Percentiles rank a stretch among this genome's conserved stretches.
These are phyloP conservation scores for Colletotrichum sp. DNA, from an alignment of 2,329 filamentous ascomycete genomes.

Conservation along the genomic window DNA sequence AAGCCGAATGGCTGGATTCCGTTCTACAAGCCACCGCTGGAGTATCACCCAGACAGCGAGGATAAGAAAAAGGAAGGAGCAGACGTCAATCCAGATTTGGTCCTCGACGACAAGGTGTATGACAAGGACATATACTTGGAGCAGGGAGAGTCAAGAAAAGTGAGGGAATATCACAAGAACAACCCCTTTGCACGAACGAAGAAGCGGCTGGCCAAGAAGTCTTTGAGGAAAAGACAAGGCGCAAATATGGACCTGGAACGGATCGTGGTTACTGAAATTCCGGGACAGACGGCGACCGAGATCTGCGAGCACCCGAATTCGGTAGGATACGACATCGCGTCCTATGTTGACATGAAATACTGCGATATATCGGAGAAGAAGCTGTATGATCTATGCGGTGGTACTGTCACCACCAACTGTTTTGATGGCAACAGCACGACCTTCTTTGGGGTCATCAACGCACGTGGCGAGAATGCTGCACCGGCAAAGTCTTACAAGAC, in stretches of 20 bases:
- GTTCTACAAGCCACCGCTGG: conserved; percentile 28
- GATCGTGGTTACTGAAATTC: background rate
- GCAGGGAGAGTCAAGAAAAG: background rate
- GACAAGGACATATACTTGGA: conserved; percentile 15
- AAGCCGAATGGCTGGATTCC: conserved; percentile 25
- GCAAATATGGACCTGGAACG: conserved; percentile 1
- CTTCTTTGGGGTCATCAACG: background rate
- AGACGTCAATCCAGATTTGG: conserved; percentile 18
- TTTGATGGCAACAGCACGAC: background rate
- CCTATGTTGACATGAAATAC: background rate
- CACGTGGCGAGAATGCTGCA: background rate
- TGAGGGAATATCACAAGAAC: background rate
- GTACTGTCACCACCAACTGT: background rate
- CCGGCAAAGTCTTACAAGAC: background rate
- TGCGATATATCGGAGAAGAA: background rate
- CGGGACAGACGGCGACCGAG: background rate
- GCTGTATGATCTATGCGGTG: background rate
- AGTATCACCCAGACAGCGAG: conserved; percentile 25
- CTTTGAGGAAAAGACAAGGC: background rate
- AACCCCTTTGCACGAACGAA: background rate
- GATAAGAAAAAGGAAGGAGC: background rate
- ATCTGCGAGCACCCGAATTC: background rate
- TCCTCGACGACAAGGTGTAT: conserved; percentile 19
- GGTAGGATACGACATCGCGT: conserved; percentile 1
- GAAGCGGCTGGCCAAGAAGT: background rate